Conservation (phyloP, 148 eudicot species). For the Arctostaphylos glauca region DNA sequence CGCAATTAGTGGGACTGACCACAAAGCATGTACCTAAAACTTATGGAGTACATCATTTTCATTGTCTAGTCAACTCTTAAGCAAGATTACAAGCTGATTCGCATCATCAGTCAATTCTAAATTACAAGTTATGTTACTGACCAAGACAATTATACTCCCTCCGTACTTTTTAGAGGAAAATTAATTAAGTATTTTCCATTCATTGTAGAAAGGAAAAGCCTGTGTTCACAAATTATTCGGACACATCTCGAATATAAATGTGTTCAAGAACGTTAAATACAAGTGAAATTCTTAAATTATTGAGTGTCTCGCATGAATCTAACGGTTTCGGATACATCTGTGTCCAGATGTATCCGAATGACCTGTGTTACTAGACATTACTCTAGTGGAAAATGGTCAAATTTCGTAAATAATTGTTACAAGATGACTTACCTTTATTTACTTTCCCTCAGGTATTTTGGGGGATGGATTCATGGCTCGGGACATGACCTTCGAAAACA, state of each 20-base stretch:
- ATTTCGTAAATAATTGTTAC: neutral
- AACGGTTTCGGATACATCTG: no score
- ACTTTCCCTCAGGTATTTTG: constrained; percentile 15
- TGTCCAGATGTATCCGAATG: no score
- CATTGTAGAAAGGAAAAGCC: no score
- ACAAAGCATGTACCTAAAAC: no score
- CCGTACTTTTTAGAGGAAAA: neutral
- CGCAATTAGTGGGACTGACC: neutral
- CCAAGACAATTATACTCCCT: neutral
- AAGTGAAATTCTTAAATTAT: no score
- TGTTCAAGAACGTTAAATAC: no score
- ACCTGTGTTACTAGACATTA: no score
- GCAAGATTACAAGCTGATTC: neutral
- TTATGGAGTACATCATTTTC: neutral
- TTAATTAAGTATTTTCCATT: neutral
- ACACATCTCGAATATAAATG: no score
- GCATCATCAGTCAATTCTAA: neutral
- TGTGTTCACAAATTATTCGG: no score
- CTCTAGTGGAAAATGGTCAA: neutral
- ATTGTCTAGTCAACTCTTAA: neutral
- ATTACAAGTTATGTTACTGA: neutral
- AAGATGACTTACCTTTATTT: neutral
- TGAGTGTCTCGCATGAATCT: no score
- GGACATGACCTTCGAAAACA: constrained; percentile 35
- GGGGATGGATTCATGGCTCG: constrained; percentile 28